Evolutionary conservation across 257 asterid species (phyloP).

Genomic region (Penstemon davidsonii): DNA sequence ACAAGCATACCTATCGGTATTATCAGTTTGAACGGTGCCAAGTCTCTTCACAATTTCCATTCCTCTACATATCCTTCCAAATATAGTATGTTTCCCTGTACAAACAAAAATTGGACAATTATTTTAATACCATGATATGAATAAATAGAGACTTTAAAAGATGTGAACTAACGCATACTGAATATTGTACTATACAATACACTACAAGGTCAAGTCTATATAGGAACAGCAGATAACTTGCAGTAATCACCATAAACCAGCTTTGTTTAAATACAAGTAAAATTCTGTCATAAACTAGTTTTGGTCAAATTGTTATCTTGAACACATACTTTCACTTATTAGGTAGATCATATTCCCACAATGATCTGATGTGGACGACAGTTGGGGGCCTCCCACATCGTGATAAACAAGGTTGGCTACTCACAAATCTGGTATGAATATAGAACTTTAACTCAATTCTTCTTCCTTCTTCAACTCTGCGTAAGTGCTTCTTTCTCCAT

Average conservation of each 20-base stretch:
- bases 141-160: neutral
- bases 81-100: slow-evolving; percentile 90
- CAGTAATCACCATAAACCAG: neutral
- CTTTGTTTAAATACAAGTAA: no score
- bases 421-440: no score
- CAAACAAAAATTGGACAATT: slow-evolving; percentile 22
- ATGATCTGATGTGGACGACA: no score
- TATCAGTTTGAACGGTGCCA: slow-evolving; percentile 97
- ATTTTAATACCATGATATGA: slow-evolving; percentile 6
- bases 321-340: neutral
- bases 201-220: neutral
- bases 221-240: neutral
- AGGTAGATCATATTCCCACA: no score
- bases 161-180: neutral
- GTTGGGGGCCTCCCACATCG: no score
- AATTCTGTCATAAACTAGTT: neutral
- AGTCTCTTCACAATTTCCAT: slow-evolving; percentile 98
- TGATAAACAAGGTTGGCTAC: no score
- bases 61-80: slow-evolving; percentile 90
- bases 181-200: neutral
- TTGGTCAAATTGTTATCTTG: neutral
- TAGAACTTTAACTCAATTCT: no score
- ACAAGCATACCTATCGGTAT: slow-evolving; percentile 71
- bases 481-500: no score
- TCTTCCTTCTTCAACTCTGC: no score